Evolutionary conservation across 352 stramenopile genomes (phyloP), one percentile per base, ranked within the genome.

Genomic region (Peronospora tabacina): DNA sequence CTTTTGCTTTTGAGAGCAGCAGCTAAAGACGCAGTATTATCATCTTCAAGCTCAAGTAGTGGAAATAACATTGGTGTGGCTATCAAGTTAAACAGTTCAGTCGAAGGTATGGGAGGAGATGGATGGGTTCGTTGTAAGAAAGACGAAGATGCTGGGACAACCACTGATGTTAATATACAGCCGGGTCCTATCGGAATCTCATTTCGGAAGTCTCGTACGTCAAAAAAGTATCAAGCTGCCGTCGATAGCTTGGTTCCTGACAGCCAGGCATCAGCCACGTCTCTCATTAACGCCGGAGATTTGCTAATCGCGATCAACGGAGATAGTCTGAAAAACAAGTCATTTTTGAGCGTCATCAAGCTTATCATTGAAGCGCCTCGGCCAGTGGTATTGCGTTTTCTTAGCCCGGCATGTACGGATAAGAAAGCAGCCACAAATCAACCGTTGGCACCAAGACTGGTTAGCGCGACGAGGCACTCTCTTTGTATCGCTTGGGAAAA

Each of bases 211-310:
- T 78, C 81, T 10, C 65, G 64, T 32, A 66, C 51, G 1, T 82
- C 72, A 29, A 87, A 81, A 43, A 78, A 70, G 45, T 92, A 76
- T 34, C 66, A 82, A 42, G 77, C 79, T 3, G 66, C 88, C 0
- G 82, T 94, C 5, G 83, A 94, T 48, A 91, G 75, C 26, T 69
- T 94, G 16, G 76, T 92, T 19, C 75, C 81, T 0, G 76, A 85
- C 9, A 90, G 81, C 35, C 81, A 92, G 61, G 83, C 83, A 3
- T 82, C 72, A 0, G 75, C 75, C 19, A 87, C 67, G 22, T 63
- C 75, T 16, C 58, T 89, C 40, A 74, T 94, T 19, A 58, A 78
- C 7, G 62, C 65, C 0, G 81, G 77, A n/a, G 81, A 94, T 49
- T 37, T 94, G 24, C 58, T 94, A 0, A 65, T 89, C 12, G 64